These are phyloP conservation scores for Phytophthora sp. DNA, from an alignment of 352 stramenopile genomes.

Conservation along the genomic window DNA sequence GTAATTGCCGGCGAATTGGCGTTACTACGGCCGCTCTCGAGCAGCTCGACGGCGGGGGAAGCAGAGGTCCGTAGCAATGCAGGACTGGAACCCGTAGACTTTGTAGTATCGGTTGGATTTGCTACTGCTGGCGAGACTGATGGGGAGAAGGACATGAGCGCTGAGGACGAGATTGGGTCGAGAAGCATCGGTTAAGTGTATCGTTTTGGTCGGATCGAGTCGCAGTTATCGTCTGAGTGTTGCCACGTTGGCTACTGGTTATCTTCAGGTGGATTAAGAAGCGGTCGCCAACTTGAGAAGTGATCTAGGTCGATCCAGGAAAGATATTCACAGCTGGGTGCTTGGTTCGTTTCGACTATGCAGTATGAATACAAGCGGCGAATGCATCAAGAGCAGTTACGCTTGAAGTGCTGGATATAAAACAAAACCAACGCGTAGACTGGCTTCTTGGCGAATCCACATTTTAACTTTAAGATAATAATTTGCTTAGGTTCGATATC, in stretches of 20 bases:
- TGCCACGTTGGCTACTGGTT: slow-evolving; percentile 8
- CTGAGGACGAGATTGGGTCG: slow-evolving; percentile 29
- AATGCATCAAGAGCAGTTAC: slow-evolving; percentile 36
- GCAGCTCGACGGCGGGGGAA: slow-evolving; percentile 16
- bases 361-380: slow-evolving; percentile 4
- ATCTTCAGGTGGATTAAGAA: background rate
- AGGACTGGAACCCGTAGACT: slow-evolving; percentile 10
- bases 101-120: slow-evolving; percentile 15
- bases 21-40: slow-evolving; percentile 28
- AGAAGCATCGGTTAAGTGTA: slow-evolving; percentile 33
- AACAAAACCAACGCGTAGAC: slow-evolving; percentile 11
- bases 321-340: slow-evolving; percentile 44
- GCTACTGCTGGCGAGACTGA: slow-evolving; percentile 20
- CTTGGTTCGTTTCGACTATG: slow-evolving; percentile 36
- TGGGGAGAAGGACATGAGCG: slow-evolving; percentile 32
- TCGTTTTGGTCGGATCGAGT: slow-evolving; percentile 8
- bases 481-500: no score
- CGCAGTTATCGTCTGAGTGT: slow-evolving; percentile 9
- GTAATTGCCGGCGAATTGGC: slow-evolving; percentile 39
- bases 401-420: slow-evolving; percentile 25
- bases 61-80: slow-evolving; percentile 21
- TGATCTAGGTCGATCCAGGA: slow-evolving; percentile 35
- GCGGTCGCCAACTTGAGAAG: slow-evolving; percentile 47
- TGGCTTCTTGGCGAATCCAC: slow-evolving; percentile 15
- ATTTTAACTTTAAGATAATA: slow-evolving; percentile 3